Evolutionary conservation across 2,329 filamentous ascomycete species (phyloP).

Genomic region (Penicillium verrucosum): DNA sequence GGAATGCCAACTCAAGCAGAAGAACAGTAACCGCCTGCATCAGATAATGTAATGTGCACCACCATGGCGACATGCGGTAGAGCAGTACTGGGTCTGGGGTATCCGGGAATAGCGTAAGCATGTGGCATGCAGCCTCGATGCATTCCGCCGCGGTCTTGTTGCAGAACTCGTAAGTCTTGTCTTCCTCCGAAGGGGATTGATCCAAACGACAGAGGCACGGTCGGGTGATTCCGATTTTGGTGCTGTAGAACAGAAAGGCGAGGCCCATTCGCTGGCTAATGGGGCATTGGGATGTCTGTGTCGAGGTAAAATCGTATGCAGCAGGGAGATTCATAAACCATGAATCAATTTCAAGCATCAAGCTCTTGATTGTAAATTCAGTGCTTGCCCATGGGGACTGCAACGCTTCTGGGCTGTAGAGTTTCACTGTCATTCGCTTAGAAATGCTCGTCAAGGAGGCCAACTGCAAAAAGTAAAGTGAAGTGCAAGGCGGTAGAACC

Average conservation of each 20-base stretch:
- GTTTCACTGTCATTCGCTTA: conserved; percentile 37
- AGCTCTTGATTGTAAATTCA: conserved; percentile 38
- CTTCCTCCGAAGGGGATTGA: conserved; percentile 30
- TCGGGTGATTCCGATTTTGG: conserved; percentile 42
- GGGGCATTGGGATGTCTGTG: conserved; percentile 35
- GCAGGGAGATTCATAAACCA: conserved; percentile 42
- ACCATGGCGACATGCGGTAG: conserved; percentile 43
- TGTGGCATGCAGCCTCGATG: conserved; percentile 43
- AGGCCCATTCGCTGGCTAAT: conserved; percentile 39
- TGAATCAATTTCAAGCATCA: conserved; percentile 38
- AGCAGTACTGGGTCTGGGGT: conserved; percentile 37
- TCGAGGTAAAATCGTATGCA: conserved; percentile 41
- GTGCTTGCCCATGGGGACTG: conserved; percentile 38
- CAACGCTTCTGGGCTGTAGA: conserved; percentile 40
- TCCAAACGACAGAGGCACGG: conserved; percentile 44
- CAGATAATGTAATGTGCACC: conserved; percentile 44
- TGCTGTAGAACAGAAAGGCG: conserved; percentile 44
- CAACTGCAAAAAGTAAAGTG: conserved; percentile 42
- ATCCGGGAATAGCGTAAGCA: conserved; percentile 42
- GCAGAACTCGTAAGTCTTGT: conserved; percentile 37
- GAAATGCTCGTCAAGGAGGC: conserved; percentile 38
- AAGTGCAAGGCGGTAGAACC: conserved; percentile 36
- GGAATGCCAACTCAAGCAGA: conserved; percentile 44
- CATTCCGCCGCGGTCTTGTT: conserved; percentile 40
- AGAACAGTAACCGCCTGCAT: conserved; percentile 46